Percentiles rank a stretch among this genome's conserved stretches.
phyloP scores from a whole-genome alignment of 148 eudicot genomes.

The Vaccinium macrocarpon region DNA sequence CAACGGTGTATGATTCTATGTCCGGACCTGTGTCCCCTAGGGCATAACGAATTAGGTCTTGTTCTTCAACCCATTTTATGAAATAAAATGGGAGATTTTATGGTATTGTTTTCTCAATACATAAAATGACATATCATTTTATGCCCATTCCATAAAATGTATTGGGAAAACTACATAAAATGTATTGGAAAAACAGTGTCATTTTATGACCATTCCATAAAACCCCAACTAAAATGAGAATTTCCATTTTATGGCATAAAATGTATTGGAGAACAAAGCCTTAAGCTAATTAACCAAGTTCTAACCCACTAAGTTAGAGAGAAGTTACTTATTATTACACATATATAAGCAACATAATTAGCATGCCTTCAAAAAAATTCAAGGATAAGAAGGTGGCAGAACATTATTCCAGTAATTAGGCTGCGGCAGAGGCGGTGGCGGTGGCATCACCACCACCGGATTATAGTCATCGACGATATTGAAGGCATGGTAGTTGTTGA shows the following conservation, averaged over 20 bases:
- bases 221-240: no score
- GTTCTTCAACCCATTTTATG: no score
- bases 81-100: no score
- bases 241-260: no score
- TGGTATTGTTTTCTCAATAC: no score
- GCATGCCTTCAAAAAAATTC: not conserved
- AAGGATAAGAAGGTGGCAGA: constrained; percentile 30
- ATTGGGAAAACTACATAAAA: no score
- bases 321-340: not conserved
- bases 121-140: no score
- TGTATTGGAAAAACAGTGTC: no score
- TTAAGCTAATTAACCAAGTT: not conserved
- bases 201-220: no score
- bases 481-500: constrained; percentile 25
- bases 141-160: no score
- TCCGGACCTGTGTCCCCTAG: not conserved
- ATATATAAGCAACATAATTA: not conserved
- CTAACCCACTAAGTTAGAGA: not conserved
- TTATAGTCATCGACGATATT: constrained; percentile 27
- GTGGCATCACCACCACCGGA: constrained; percentile 14
- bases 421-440: not conserved
- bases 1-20: not conserved
- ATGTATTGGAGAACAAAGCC: no score
- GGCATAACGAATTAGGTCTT: not conserved
- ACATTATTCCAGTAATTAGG: constrained; percentile 39